A percentile compares a stretch with the other conserved stretches of the same genome.
Conservation (phyloP, 2,329 filamentous ascomycete species). For the Endoconidiophora polonica region DNA sequence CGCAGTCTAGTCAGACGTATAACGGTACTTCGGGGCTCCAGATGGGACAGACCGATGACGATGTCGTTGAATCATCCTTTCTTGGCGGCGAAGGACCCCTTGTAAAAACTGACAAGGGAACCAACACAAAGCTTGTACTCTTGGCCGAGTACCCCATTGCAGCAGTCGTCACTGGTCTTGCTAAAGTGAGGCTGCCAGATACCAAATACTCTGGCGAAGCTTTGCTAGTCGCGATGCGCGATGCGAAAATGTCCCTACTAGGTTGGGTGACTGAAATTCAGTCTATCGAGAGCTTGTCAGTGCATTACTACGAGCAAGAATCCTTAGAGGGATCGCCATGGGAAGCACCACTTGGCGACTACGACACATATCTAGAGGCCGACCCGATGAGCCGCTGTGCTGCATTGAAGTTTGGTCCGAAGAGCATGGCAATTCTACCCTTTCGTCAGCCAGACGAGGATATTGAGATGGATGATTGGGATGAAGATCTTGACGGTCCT, state of each 20-base stretch:
- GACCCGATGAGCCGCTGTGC: conserved; percentile 89
- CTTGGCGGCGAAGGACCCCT: conserved; percentile 45
- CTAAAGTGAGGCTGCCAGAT: conserved; percentile 53
- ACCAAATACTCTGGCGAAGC: conserved; percentile 71
- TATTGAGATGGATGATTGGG: conserved; percentile 81
- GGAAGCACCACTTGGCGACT: conserved; percentile 57
- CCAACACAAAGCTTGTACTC: conserved; percentile 64
- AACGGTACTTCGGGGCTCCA: conserved; percentile 24
- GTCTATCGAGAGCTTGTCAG: conserved; percentile 72
- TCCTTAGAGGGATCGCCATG: conserved; percentile 71
- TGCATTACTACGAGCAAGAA: conserved; percentile 96
- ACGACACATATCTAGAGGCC: conserved; percentile 66
- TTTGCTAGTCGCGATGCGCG: conserved; percentile 67
- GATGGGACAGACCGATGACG: conserved; percentile 39
- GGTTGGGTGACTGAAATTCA: conserved; percentile 80
- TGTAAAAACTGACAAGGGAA: conserved; percentile 44
- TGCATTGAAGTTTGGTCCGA: conserved; percentile 76
- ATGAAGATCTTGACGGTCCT: conserved; percentile 61
- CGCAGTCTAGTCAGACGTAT: conserved; percentile 23
- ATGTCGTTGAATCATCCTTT: conserved; percentile 49
- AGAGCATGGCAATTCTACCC: conserved; percentile 82
- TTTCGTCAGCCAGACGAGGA: conserved; percentile 79
- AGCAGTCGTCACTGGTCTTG: conserved; percentile 71
- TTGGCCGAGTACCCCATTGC: conserved; percentile 70
- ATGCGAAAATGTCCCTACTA: conserved; percentile 82